Evolutionary conservation across 2,329 filamentous ascomycete species (phyloP).

Genomic region (Neonectria hederae): DNA sequence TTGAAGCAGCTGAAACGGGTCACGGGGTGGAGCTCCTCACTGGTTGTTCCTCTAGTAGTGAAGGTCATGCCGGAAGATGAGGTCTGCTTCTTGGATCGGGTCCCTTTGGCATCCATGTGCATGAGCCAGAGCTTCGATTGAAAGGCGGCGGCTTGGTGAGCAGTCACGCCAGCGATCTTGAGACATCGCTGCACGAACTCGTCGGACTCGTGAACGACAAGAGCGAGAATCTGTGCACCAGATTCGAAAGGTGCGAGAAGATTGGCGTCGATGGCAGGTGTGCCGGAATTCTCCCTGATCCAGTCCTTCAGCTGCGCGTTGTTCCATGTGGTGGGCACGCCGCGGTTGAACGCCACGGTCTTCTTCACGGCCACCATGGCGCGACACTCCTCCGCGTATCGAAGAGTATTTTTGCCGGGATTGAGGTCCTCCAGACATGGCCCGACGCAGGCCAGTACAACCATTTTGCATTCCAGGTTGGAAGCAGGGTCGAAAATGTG

Average conservation of each 20-base stretch:
- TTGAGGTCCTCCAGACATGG: conserved; percentile 56
- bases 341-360: conserved; percentile 36
- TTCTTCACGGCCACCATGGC: conserved; percentile 47
- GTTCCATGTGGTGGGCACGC: conserved; percentile 51
- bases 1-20: conserved; percentile 45
- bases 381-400: conserved; percentile 59
- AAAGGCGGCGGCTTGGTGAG: conserved; percentile 53
- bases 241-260: conserved; percentile 53
- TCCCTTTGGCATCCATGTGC: conserved; percentile 50
- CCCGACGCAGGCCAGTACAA: conserved; percentile 59
- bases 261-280: conserved; percentile 45
- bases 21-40: conserved; percentile 42
- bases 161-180: conserved; percentile 47
- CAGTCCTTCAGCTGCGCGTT: conserved; percentile 51
- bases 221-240: conserved; percentile 53
- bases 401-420: conserved; percentile 58
- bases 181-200: conserved; percentile 55
- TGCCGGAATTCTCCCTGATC: conserved; percentile 53
- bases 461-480: conserved; percentile 51
- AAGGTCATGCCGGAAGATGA: not conserved
- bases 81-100: not conserved
- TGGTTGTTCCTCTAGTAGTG: conserved; percentile 33
- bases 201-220: conserved; percentile 47
- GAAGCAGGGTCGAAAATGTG: conserved; percentile 58
- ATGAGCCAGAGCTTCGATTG: conserved; percentile 55